Base-by-base conservation (phyloP, 768 basidiomycete genomes). In the Hygrocybe punicea region DNA sequence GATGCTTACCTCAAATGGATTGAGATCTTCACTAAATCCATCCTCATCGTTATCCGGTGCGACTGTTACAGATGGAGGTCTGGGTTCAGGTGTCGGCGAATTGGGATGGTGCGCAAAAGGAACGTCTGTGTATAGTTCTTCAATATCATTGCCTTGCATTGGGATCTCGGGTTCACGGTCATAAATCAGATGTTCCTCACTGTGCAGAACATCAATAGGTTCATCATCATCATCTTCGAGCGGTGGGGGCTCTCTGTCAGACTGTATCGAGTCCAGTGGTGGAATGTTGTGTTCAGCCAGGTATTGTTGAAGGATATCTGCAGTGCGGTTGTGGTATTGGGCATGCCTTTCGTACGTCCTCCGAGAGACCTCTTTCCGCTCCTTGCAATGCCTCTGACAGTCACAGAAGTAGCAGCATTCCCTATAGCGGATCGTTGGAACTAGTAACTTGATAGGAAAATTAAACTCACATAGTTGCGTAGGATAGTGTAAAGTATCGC, bases 351-450 rank as follows among this genome's bases (percentile, higher is more conserved):
- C 16, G 11, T 42, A 42, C 11, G 39, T 42, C 6, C 39, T 14
- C 19, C 19, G 39, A 16, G 39, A 42, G 11, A 42, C 39, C 39
- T 19, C 14, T 42, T 42, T 14, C 19, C 19, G 4, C 16, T 19
- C 39, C 14, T 42, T 14, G 39, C 39, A 42, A 10, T 42, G 39
- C 11, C 39, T 14, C 19, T 42, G 5, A 19, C 39, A 42, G 39
- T 42, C 39, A 10, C 39, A 42, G 19, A 16, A 13, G 54, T 65
- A 65, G 78, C 29, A 8, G 29, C 29, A 78, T 3, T 75, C 65
- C 16, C 39, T 19, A 16, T 16, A 4, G 29, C 8, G 8, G 29
- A 29, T 29, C 8, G 29, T 29, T 4, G 8, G 8, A 29, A 4
- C 4, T 4, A 29, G 8, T 29, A 29, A 29, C 4, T 29, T 29